These are phyloP conservation scores for Ceratobasidium sp. DNA, from an alignment of 1,284 basidiomycete genomes.

Conservation along the genomic window DNA sequence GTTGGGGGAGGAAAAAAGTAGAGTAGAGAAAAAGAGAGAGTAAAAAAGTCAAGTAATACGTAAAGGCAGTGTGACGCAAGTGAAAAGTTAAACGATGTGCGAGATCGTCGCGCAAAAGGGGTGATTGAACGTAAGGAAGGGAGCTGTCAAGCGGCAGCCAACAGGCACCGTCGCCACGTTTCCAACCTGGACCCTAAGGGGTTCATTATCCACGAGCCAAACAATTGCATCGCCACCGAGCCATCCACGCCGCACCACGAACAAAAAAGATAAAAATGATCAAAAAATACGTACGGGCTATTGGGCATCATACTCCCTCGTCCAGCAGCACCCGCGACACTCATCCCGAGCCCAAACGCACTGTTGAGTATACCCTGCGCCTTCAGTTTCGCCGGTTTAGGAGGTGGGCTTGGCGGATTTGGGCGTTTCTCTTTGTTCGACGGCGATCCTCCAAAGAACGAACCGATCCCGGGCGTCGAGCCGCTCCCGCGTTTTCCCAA, in stretches of 20 bases:
- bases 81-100: neutral
- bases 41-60: neutral
- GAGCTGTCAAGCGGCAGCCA: neutral
- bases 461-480: constrained; percentile 1
- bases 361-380: neutral
- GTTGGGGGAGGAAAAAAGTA: neutral
- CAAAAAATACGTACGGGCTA: constrained; percentile 39
- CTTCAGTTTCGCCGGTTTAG: constrained; percentile 34
- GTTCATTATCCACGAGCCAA: constrained; percentile 17
- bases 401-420: constrained; percentile 20
- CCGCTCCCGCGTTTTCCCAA: constrained; percentile 25
- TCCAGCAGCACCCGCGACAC: constrained; percentile 2
- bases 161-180: constrained; percentile 23
- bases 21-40: neutral
- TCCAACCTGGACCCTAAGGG: neutral
- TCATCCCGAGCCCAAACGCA: constrained; percentile 31
- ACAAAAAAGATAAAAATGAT: neutral
- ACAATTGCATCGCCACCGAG: neutral
- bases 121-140: neutral
- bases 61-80: neutral
- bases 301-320: constrained; percentile 33
- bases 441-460: constrained; percentile 8
- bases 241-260: neutral
- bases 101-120: neutral
- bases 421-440: neutral